Evolutionary conservation across 768 basidiomycete genomes (phyloP), one percentile per base, ranked within the genome.

Genomic region (Lentinula sp.): DNA sequence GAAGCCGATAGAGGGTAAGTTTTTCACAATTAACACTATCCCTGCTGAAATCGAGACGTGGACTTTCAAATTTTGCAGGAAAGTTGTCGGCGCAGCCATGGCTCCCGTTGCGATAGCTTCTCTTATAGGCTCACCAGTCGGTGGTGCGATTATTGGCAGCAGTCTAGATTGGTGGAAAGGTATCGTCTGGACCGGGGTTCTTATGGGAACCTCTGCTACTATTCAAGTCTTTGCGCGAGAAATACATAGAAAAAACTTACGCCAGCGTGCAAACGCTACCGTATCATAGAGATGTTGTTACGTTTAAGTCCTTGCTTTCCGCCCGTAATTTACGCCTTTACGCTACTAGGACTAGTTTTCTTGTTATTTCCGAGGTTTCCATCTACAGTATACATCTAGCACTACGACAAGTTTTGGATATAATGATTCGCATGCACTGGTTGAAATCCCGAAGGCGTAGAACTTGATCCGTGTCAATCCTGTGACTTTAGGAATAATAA

Each of bases 1-100:
- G 45, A 59, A 59, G 57, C 57, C 10, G 57, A 59, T n/a, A 59
- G 57, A 59, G 57, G 57, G 55, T 56, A 4, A 56, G 55, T 45
- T 3, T 3, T 15, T 42, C 15, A 20, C 35, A 4, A 9, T 16
- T 15, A n/a, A 18, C 5, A 28, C 6, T 33, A 6, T 16, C 43
- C 32, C 3, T 3, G 28, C 28, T 28, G 28, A 28, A 3, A 23
- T 23, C 23, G 23, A 23, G 18, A 8, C 41, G 10, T n/a, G 15
- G 8, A n/a, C 5, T 28, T 41, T 3, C 18, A 32, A 28, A n/a
- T 33, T 28, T 42, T 16, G 41, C 10, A 56, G 55, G 20, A 48
- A 59, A 48, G 12, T 59, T 8, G 35, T 59, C 23, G 57, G 57
- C 18, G 32, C 49, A 7, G 57, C 57, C 28, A 46, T 59, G 45